These are phyloP conservation scores for Globisporangium spinosum DNA, from an alignment of 352 stramenopile species.

Conservation along the genomic window DNA sequence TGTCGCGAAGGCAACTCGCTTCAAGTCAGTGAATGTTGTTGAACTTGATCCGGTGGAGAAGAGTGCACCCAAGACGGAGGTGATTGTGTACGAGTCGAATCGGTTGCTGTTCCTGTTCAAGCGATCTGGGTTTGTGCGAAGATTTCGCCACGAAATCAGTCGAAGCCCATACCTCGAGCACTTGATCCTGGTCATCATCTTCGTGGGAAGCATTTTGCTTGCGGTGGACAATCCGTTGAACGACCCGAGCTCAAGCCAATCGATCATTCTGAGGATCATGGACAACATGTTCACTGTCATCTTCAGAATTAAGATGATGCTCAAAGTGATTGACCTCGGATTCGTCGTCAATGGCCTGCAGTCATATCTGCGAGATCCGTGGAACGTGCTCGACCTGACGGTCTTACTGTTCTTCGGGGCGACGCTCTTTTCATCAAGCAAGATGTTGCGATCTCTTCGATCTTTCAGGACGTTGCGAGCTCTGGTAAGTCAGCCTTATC, in stretches of 20 bases:
- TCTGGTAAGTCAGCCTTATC: slow-evolving; percentile 32
- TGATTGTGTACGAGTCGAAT: slow-evolving; percentile 22
- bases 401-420: slow-evolving; percentile 55
- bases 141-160: slow-evolving; percentile 25
- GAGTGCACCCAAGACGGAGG: slow-evolving; percentile 1
- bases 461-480: slow-evolving; percentile 63
- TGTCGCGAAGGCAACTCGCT: background rate
- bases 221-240: slow-evolving; percentile 63
- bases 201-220: slow-evolving; percentile 55
- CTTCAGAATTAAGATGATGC: slow-evolving; percentile 67
- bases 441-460: slow-evolving; percentile 44
- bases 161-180: slow-evolving; percentile 46
- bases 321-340: slow-evolving; percentile 72
- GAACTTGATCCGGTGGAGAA: background rate
- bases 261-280: slow-evolving; percentile 24
- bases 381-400: slow-evolving; percentile 76
- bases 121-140: slow-evolving; percentile 17
- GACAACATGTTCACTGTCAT: slow-evolving; percentile 55
- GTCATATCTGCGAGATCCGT: slow-evolving; percentile 65
- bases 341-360: slow-evolving; percentile 46
- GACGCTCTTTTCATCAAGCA: slow-evolving; percentile 39
- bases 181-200: slow-evolving; percentile 60
- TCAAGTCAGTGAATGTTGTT: background rate
- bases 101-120: slow-evolving; percentile 35
- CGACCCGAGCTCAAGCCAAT: slow-evolving; percentile 33